Conservation (phyloP, 163 green algal species). For the Scenedesmus sp. region DNA sequence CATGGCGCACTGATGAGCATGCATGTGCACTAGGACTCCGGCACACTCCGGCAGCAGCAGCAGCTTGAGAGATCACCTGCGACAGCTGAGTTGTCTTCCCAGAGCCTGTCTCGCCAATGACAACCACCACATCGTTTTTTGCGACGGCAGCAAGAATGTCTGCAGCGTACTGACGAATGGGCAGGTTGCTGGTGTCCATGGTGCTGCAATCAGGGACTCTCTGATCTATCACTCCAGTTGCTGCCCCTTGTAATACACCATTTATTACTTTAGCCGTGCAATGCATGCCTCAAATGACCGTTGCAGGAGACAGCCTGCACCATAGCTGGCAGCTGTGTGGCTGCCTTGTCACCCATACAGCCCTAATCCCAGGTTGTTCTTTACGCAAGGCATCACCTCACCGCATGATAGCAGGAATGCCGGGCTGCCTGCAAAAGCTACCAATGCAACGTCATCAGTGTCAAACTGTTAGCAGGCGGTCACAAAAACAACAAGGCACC, state of each 20-base stretch:
- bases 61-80: slow-evolving; percentile 62
- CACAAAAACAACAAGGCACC: too few relatives aligned
- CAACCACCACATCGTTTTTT: slow-evolving; percentile 73
- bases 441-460: too few relatives aligned
- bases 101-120: slow-evolving; percentile 92
- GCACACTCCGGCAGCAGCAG: background rate
- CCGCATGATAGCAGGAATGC: too few relatives aligned
- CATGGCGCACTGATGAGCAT: background rate
- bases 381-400: background rate
- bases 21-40: background rate
- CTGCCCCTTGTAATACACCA: background rate
- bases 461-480: too few relatives aligned
- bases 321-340: background rate
- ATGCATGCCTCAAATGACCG: too few relatives aligned
- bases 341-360: background rate
- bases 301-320: background rate
- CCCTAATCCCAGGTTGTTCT: background rate
- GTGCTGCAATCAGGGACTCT: background rate
- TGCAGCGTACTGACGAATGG: slow-evolving; percentile 65
- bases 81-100: slow-evolving; percentile 95
- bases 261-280: background rate
- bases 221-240: background rate
- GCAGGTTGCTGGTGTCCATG: slow-evolving; percentile 55
- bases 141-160: slow-evolving; percentile 68
- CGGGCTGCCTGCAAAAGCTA: too few relatives aligned